Percentiles rank a stretch among this genome's conserved stretches.
Conservation (phyloP, 2,329 filamentous ascomycete genomes). For the Penicillium sp. region DNA sequence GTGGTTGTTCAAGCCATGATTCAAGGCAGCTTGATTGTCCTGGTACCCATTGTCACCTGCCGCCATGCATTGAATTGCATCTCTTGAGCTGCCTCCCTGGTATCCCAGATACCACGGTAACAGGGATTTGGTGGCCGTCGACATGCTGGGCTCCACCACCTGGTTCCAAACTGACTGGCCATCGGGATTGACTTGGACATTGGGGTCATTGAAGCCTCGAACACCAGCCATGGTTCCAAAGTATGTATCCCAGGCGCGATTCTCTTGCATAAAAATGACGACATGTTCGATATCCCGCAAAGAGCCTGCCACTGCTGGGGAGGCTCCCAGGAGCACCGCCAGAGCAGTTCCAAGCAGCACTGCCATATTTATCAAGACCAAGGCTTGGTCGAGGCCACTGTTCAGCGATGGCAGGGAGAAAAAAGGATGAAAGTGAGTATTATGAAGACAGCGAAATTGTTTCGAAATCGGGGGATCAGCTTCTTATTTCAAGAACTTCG, state of each 20-base stretch:
- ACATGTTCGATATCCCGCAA: constrained; percentile 52
- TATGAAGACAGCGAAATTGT: too few species aligned
- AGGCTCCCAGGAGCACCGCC: constrained; percentile 13
- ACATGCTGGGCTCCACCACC: constrained; percentile 35
- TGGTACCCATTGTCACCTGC: constrained; percentile 49
- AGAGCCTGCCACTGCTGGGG: constrained; percentile 31
- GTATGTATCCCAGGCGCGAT: constrained; percentile 41
- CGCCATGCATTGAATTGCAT: constrained; percentile 51
- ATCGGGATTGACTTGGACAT: constrained; percentile 46
- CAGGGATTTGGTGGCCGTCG: constrained; percentile 40
- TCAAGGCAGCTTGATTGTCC: constrained; percentile 49
- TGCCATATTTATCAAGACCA: constrained; percentile 8
- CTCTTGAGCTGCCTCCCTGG: constrained; percentile 44
- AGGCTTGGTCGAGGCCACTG: neutral
- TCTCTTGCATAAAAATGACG: constrained; percentile 54
- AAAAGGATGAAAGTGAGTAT: neutral
- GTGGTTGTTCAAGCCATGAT: constrained; percentile 47
- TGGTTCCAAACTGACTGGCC: constrained; percentile 45
- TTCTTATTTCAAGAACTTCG: neutral
- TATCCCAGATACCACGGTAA: constrained; percentile 54
- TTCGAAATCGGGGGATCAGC: neutral
- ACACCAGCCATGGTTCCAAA: constrained; percentile 53
- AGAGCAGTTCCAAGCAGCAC: constrained; percentile 11
- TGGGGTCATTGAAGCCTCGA: constrained; percentile 52
- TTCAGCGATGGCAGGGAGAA: neutral